Evolutionary conservation across 2,329 filamentous ascomycete genomes (phyloP).

Genomic region (Monilinia aucupariae): DNA sequence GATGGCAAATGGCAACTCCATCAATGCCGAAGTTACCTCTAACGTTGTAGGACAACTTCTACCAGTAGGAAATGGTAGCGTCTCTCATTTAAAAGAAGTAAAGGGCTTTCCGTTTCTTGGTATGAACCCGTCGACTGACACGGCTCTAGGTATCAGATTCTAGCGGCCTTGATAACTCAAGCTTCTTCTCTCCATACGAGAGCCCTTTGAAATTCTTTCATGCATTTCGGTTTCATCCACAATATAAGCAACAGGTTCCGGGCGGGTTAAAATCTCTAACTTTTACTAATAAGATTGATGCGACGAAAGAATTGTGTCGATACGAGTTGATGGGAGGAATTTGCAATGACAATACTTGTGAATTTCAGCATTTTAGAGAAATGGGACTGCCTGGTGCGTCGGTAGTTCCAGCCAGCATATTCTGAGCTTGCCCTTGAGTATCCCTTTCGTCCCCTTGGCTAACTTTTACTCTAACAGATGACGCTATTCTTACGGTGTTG

Average conservation of each 20-base stretch:
- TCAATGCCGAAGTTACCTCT: constrained; percentile 3
- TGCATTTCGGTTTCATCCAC: constrained; percentile 84
- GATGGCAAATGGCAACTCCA: constrained; percentile 20
- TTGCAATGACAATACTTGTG: constrained; percentile 70
- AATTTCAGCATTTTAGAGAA: constrained; percentile 72
- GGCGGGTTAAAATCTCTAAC: constrained; percentile 85
- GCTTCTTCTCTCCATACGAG: constrained; percentile 59
- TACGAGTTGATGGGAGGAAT: constrained; percentile 64
- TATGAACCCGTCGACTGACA: constrained; percentile 25
- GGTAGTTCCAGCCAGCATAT: constrained; percentile 28
- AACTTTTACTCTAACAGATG: constrained; percentile 49
- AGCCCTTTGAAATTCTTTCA: constrained; percentile 79
- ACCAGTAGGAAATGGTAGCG: constrained; percentile 19
- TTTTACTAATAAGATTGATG: constrained; percentile 86
- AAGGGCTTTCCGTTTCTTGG: constrained; percentile 20
- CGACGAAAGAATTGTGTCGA: constrained; percentile 67
- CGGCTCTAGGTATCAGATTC: constrained; percentile 19
- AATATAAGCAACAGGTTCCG: constrained; percentile 61
- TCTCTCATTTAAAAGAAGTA: constrained; percentile 28
- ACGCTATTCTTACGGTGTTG: constrained; percentile 66
- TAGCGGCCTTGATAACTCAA: constrained; percentile 15
- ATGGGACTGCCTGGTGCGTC: constrained; percentile 72
- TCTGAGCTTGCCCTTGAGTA: constrained; percentile 24
- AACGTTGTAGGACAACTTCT: constrained; percentile 23
- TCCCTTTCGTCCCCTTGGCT: constrained; percentile 37